Base-by-base conservation (phyloP, 495 filamentous ascomycete species). In the Xylaria grammica region DNA sequence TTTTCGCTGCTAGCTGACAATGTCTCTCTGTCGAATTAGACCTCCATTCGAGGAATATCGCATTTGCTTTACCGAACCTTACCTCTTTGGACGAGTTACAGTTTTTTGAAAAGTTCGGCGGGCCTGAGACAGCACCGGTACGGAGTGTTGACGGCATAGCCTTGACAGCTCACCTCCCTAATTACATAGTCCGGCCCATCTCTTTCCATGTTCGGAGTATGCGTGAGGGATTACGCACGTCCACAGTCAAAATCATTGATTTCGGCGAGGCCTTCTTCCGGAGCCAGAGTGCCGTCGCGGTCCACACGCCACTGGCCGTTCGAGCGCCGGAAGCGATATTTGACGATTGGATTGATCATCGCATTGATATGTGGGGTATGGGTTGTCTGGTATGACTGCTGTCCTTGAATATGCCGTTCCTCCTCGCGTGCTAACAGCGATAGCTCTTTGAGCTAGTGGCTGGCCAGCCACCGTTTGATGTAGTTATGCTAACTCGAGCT, bases 301-400 rank as follows among this genome's bases (percentile, higher is more conserved):
- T 59, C 9, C 42, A 48, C 42, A 59, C 56, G 20, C 56, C 56
- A 22, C 44, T 59, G 10, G 26, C 42, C 11, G 56, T 59, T 30
- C 42, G 56, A 15, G 56, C 56, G 10, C 56, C 42, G 19, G 42
- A 59, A 34, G 26, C 24, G 26, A 34, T 59, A 30, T 59, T 59
- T 36, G 17, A 26, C 17, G 42, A 59, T 26, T 8, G 3, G n/a
- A 32, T 59, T 13, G 42, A 48, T 59, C 26, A 29, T 36, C 56
- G 40, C 4, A 32, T 48, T n/a, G 42, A 59, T 48, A 20, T 48
- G 17, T 59, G 40, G 40, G 48, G 56, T 20, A 34, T 49, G 26
- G 42, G 56, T 36, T 59, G 56, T 22, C 42, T 59, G 26, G 56
- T 59, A 59, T 48, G 45, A 48, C 45, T 48, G 22, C 45, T 48